These are phyloP conservation scores for Climacium dendroides DNA, from an alignment of 225 moss, liverwort and hornwort genomes.

Conservation along the genomic window DNA sequence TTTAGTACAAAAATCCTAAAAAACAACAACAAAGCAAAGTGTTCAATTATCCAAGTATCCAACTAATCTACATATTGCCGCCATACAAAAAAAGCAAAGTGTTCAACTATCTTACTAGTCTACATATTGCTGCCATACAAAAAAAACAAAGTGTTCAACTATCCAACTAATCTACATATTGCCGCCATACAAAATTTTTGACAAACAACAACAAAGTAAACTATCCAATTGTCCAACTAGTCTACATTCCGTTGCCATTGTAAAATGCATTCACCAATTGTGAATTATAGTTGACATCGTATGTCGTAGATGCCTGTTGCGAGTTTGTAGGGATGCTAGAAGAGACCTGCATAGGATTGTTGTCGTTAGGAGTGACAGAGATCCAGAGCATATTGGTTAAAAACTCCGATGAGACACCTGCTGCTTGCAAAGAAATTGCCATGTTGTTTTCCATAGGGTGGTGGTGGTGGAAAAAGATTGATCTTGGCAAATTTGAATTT, in stretches of 20 bases:
- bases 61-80: no score
- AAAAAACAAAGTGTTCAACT: no score
- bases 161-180: no score
- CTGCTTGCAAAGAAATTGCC: background rate
- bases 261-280: background rate
- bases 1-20: no score
- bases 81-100: no score
- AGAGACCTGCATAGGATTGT: background rate
- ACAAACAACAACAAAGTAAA: background rate
- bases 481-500: background rate
- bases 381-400: background rate
- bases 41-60: no score
- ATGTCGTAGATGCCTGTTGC: accelerated
- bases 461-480: background rate
- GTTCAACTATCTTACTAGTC: no score
- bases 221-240: background rate
- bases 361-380: background rate
- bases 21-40: no score
- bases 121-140: no score
- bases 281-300: background rate
- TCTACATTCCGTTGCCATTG: no score
- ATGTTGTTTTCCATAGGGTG: background rate
- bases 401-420: background rate
- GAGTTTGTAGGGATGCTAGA: background rate
- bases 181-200: no score